Evolutionary conservation across 2,329 filamentous ascomycete genomes (phyloP).

Genomic region (Albifimbria verrucaria): DNA sequence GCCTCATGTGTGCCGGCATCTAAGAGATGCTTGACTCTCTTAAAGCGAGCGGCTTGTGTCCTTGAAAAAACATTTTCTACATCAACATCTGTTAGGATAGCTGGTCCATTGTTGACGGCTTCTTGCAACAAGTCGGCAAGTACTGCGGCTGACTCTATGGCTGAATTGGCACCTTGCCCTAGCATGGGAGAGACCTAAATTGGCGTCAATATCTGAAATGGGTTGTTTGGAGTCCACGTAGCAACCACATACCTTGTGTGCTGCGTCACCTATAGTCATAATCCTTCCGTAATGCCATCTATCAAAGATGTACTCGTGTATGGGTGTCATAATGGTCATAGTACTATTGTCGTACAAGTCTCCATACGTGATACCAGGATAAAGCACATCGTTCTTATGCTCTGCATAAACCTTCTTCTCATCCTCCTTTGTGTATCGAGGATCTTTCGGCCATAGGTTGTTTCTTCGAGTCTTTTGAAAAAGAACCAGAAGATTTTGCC

Average conservation of each 20-base stretch:
- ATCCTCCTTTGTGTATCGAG: constrained; percentile 4
- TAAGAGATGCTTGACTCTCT: background rate
- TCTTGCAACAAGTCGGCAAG: background rate
- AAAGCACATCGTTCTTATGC: background rate
- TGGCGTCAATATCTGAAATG: background rate
- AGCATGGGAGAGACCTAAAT: background rate
- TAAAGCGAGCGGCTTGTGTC: background rate
- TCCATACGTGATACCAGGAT: constrained; percentile 3
- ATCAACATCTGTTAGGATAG: background rate
- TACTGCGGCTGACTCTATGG: background rate
- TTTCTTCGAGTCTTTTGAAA: constrained; percentile 4
- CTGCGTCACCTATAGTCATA: constrained; percentile 37
- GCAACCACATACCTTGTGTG: constrained; percentile 30
- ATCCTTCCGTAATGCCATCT: constrained; percentile 36
- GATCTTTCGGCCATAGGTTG: constrained; percentile 5
- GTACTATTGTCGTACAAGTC: constrained; percentile 11
- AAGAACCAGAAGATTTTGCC: constrained; percentile 38
- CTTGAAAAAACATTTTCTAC: background rate
- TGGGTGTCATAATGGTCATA: constrained; percentile 24
- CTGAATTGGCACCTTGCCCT: background rate
- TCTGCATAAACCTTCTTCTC: background rate
- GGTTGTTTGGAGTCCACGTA: no score
- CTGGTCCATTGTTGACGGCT: background rate
- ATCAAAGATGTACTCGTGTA: constrained; percentile 33
- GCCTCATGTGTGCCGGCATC: background rate